Evolutionary conservation across 345 rosid species (phyloP), one percentile per base, ranked within the genome.

Genomic region (Capsella bursapastoris): DNA sequence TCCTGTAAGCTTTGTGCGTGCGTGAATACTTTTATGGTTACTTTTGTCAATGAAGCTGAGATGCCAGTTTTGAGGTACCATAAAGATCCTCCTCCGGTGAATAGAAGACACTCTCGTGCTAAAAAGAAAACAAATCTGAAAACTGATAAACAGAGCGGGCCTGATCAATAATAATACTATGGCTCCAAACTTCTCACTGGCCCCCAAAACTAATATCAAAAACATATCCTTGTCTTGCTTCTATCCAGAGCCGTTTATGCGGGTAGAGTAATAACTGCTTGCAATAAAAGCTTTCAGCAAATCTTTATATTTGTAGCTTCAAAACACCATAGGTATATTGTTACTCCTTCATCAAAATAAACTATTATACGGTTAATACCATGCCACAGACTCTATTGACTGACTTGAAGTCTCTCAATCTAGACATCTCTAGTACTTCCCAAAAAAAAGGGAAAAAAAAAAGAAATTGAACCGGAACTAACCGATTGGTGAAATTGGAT

Each of bases 21-120:
- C 53, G 38, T 64, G 48, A 40, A 15, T n/a, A 27, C 29, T 52
- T n/a, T 40, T 5, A 68, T 29, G 43, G 18, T 55, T 41, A 31
- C 25, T 22, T 22, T 22, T 7, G 64, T 56, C 32, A 29, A 5
- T 71, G 49, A 50, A 15, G 68, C 43, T 29, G 69, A 49, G 68
- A 34, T 34, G 25, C 43, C 53, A 43, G 47, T 43, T 43, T 12
- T 40, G 43, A 10, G 43, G 43, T 40, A 40, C 43, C 43, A 40
- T 10, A 40, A 10, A 40, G 10, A 22, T 22, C 2, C 25, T 40
- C 43, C 43, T 40, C 43, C 3, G 4, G 13, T 40, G 43, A 12
- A 0, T 40, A 40, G 12, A 40, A 40, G 1, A 10, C 43, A 40
- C 43, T 40, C 48, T 43, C 7, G 48, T 43, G 5, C 7, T 44